These are phyloP conservation scores for Globisporangium cederbergense DNA, from an alignment of 352 stramenopile genomes.

Conservation along the genomic window DNA sequence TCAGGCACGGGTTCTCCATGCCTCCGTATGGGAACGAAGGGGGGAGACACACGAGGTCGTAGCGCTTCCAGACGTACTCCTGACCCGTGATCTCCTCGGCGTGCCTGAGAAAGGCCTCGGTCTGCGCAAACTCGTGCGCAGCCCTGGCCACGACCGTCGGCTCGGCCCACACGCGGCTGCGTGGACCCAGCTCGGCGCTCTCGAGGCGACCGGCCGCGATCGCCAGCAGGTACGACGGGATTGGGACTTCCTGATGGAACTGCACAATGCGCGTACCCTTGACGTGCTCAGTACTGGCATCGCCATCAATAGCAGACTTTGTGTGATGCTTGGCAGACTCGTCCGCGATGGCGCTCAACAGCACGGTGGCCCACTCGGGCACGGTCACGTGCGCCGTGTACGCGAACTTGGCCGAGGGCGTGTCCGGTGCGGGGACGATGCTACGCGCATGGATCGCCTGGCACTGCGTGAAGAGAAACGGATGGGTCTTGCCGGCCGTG, in stretches of 20 bases:
- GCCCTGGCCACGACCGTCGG: constrained; percentile 90
- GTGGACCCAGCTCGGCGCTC: constrained; percentile 81
- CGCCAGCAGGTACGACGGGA: constrained; percentile 95
- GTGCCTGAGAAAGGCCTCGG: constrained; percentile 89
- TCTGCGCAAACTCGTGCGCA: constrained; percentile 94
- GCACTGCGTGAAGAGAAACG: constrained; percentile 95
- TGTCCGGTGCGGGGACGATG: constrained; percentile 95
- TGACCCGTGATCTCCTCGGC: constrained; percentile 91
- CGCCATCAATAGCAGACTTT: not conserved
- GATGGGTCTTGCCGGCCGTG: constrained; percentile 91
- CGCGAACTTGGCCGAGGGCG: constrained; percentile 92
- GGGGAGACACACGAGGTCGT: constrained; percentile 97
- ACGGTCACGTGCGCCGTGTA: constrained; percentile 91
- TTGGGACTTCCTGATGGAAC: constrained; percentile 87
- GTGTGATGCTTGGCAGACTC: not conserved
- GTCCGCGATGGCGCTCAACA: constrained; percentile 87
- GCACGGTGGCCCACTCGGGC: constrained; percentile 88
- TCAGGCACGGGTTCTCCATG: constrained; percentile 88
- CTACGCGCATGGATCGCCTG: constrained; percentile 94
- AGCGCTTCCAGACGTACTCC: constrained; percentile 95
- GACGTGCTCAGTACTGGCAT: not conserved
- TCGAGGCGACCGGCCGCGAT: constrained; percentile 91
- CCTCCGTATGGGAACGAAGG: constrained; percentile 90
- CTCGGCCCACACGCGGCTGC: constrained; percentile 93
- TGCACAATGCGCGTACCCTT: constrained; percentile 3